phyloP scores from a whole-genome alignment of 164 flowering plant species.

The Vitis vinifera region ASM3070453v1 NC_081809.1:4901501-4902000 shows the following conservation, averaged over 20 bases:
- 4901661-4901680: conserved; percentile 9
- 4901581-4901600: conserved; percentile 59
- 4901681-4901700: too few relatives aligned
- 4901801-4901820: too few relatives aligned
- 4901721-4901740: too few relatives aligned
- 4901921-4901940: conserved; percentile 88
- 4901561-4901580: conserved; percentile 8
- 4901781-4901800: neutral
- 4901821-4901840: neutral
- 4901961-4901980: neutral
- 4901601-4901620: conserved; percentile 89
- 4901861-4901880: neutral
- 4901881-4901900: conserved; percentile 35
- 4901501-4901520: conserved; percentile 15
- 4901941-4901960: conserved; percentile 67
- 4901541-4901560: conserved; percentile 21
- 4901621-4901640: conserved; percentile 82
- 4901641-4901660: conserved; percentile 93
- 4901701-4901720: too few relatives aligned
- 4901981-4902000: too few relatives aligned
- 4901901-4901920: conserved; percentile 97
- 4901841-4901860: neutral
- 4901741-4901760: too few relatives aligned
- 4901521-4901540: conserved; percentile 32
- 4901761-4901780: neutral